Percentiles rank a stretch among this genome's conserved stretches.
These are phyloP conservation scores for Capsicum chinense DNA, from an alignment of 257 asterid genomes.

Conservation along the genomic window DNA sequence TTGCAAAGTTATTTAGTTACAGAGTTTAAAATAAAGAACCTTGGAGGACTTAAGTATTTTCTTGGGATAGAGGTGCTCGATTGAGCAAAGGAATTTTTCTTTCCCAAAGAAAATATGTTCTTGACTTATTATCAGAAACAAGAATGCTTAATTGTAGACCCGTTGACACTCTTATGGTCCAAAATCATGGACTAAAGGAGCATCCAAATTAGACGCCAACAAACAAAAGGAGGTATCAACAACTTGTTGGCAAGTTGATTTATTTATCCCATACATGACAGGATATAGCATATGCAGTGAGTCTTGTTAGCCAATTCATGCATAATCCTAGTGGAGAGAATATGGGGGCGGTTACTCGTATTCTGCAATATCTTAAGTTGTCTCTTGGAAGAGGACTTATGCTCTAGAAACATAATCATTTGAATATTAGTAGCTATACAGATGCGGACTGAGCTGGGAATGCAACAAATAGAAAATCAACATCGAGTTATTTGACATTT, in stretches of 20 bases:
- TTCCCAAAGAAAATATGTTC: background rate
- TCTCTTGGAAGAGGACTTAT: background rate
- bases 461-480: too few relatives aligned
- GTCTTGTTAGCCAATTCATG: too few relatives aligned
- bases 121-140: background rate
- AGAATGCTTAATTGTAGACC: background rate
- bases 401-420: background rate
- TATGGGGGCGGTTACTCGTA: too few relatives aligned
- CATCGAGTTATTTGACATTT: background rate
- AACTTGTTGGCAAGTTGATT: background rate
- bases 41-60: constrained; percentile 22
- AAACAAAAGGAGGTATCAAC: background rate
- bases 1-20: too few relatives aligned
- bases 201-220: background rate
- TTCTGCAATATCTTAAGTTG: too few relatives aligned
- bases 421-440: background rate
- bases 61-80: constrained; percentile 12
- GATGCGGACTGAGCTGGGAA: too few relatives aligned
- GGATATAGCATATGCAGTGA: too few relatives aligned
- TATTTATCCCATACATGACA: background rate
- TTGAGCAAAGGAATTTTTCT: background rate
- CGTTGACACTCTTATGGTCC: background rate
- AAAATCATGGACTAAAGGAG: constrained; percentile 15
- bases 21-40: constrained; percentile 27
- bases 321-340: too few relatives aligned